Percentiles rank a stretch among this genome's conserved stretches.
These are phyloP conservation scores for Dioszegia crocea DNA, from an alignment of 768 basidiomycete species.

Conservation along the genomic window DNA sequence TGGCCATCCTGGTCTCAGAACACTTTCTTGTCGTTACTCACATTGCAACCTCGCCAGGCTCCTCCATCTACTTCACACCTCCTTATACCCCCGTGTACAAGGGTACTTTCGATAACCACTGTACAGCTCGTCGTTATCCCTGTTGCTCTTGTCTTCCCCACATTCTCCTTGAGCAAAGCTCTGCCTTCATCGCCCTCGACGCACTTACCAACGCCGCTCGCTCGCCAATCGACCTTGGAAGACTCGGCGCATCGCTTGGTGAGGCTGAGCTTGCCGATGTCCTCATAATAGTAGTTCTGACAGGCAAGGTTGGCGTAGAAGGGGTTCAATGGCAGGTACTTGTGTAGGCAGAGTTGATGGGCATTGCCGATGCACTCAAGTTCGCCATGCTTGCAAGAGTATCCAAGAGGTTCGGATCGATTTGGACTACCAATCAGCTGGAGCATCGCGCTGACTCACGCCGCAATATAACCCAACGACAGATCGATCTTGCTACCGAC, in stretches of 20 bases:
- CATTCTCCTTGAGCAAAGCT: constrained; percentile 60
- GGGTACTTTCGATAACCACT: constrained; percentile 61
- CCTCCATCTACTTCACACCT: constrained; percentile 69
- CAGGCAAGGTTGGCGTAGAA: constrained; percentile 28
- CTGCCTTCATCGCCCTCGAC: constrained; percentile 51
- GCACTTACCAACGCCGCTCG: constrained; percentile 54
- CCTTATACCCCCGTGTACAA: constrained; percentile 50
- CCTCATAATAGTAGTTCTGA: constrained; percentile 40
- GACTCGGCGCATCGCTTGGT: constrained; percentile 64
- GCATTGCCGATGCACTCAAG: constrained; percentile 79
- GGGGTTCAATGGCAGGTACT: constrained; percentile 46
- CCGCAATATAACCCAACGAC: constrained; percentile 67
- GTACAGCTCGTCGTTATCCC: constrained; percentile 84
- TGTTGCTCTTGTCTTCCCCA: constrained; percentile 52
- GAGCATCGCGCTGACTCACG: constrained; percentile 53
- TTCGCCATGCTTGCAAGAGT: constrained; percentile 72
- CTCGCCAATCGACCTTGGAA: constrained; percentile 65
- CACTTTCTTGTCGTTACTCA: constrained; percentile 52
- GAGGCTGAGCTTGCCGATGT: constrained; percentile 64
- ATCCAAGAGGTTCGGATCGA: constrained; percentile 53
- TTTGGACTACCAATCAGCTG: constrained; percentile 19
- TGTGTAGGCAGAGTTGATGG: constrained; percentile 70
- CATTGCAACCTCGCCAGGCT: constrained; percentile 41
- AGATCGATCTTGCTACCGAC: constrained; percentile 66
- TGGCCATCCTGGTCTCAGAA: constrained; percentile 63